Evolutionary conservation across 2,329 filamentous ascomycete species (phyloP).

Genomic region (Neonectria magnoliae): DNA sequence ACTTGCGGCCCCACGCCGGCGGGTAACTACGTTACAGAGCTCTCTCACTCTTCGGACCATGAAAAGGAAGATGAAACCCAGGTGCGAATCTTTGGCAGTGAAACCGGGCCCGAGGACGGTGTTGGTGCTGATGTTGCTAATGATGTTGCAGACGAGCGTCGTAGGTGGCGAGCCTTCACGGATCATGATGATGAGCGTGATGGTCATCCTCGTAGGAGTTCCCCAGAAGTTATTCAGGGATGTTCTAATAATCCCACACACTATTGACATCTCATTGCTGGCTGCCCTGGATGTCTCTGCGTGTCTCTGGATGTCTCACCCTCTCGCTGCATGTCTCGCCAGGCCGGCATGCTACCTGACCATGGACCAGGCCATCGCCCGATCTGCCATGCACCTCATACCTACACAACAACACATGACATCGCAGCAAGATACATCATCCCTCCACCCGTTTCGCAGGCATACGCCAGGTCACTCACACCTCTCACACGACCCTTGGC

Average conservation of each 20-base stretch:
- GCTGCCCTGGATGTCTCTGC: neutral
- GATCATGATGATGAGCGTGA: neutral
- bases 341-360: neutral
- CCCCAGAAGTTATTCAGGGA: neutral
- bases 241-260: neutral
- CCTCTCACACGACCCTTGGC: neutral
- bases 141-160: neutral
- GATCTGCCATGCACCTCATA: neutral
- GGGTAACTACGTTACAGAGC: neutral
- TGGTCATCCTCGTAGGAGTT: neutral
- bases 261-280: neutral
- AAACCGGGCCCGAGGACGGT: neutral
- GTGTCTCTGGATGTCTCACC: neutral
- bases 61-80: neutral
- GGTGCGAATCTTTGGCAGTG: neutral
- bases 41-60: neutral
- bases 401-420: neutral
- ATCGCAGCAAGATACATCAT: neutral
- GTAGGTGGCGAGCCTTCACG: neutral
- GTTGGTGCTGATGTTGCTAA: neutral
- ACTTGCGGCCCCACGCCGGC: slow-evolving; percentile 15
- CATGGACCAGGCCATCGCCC: too few relatives aligned
- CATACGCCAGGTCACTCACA: neutral
- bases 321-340: slow-evolving; percentile 1
- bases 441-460: neutral